A percentile compares a stretch with the other conserved stretches of the same genome.
Conservation (phyloP, 2,329 filamentous ascomycete genomes). For the Nemania abortiva region DNA sequence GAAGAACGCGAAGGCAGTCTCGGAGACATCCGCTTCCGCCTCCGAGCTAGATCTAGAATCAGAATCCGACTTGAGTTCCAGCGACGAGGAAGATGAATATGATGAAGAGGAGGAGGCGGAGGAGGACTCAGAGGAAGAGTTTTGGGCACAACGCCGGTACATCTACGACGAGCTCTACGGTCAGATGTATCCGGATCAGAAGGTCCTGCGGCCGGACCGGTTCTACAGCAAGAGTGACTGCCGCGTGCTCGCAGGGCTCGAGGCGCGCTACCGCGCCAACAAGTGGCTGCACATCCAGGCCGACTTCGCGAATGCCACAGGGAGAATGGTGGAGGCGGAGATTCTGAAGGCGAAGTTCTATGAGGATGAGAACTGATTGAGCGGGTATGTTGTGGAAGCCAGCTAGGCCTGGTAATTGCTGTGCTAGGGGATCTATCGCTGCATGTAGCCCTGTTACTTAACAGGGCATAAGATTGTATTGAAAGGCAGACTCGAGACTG, state of each 20-base stretch:
- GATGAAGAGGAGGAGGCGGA: conserved; percentile 8
- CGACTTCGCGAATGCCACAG: conserved; percentile 50
- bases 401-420: neutral
- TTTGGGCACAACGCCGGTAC: conserved; percentile 36
- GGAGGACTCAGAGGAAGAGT: conserved; percentile 20
- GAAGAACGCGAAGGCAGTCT: conserved; percentile 18
- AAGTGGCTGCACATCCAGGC: conserved; percentile 46
- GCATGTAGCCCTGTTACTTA: neutral
- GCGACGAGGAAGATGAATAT: neutral
- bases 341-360: conserved; percentile 47
- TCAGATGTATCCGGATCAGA: conserved; percentile 39
- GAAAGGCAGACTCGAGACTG: too few species aligned
- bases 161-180: conserved; percentile 36
- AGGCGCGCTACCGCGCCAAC: conserved; percentile 46
- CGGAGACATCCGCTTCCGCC: conserved; percentile 1
- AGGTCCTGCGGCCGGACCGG: conserved; percentile 39
- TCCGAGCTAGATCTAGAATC: conserved; percentile 4
- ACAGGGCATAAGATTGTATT: too few species aligned
- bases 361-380: neutral
- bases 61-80: conserved; percentile 5
- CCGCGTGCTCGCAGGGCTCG: conserved; percentile 42
- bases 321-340: conserved; percentile 41
- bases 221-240: conserved; percentile 47
- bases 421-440: neutral
- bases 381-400: neutral